Evolutionary conservation across 805 yeast genomes (phyloP), one percentile per base, ranked within the genome.

Genomic region (Tetrapisispora taiwanensis): DNA sequence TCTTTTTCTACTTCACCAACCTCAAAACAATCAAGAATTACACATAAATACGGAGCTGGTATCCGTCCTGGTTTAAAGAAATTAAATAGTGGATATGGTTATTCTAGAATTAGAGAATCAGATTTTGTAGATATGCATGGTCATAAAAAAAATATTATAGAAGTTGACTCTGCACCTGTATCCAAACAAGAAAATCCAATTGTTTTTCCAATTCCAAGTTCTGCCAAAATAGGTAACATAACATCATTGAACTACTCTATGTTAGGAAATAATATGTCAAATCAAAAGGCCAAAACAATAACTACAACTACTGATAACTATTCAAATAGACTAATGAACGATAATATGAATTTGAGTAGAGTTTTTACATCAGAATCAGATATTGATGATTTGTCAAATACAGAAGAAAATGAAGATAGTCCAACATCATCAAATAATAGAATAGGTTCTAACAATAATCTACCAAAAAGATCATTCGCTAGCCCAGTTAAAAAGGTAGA

Each of bases 1-100:
- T 54, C 56, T 2, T 46, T 55, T 19, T 53, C 56, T 3, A 47
- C 52, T 6, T 52, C 59, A 8, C 53, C 60, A 30, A 39, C 49
- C 3, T 42, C 57, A 7, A 48, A 53, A n/a, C 36, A 46, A 3
- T 43, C 46, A 20, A 49, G 46, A 41, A 26, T 34, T 12, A 20
- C 46, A 8, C 39, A 45, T 27, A 49, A 41, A 33, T 27, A 41
- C 19, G 41, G 38, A 19, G 20, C 32, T 26, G 51, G 50, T 2
- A 45, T 46, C 31, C 48, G 52, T n/a, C 53, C 56, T 9, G 49
- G 43, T 30, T 30, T 53, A 24, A 42, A 47, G 15, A 50, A 53
- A 31, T 52, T 53, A 39, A 44, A 41, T 17, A 54, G 56, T 40
- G 45, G 56, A 1, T 57, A 59, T 1, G 57, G 53, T 24, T 44